Evolutionary conservation across 2,329 filamentous ascomycete species (phyloP), one percentile per base, ranked within the genome.

Genomic region (Sporothrix protearum): DNA sequence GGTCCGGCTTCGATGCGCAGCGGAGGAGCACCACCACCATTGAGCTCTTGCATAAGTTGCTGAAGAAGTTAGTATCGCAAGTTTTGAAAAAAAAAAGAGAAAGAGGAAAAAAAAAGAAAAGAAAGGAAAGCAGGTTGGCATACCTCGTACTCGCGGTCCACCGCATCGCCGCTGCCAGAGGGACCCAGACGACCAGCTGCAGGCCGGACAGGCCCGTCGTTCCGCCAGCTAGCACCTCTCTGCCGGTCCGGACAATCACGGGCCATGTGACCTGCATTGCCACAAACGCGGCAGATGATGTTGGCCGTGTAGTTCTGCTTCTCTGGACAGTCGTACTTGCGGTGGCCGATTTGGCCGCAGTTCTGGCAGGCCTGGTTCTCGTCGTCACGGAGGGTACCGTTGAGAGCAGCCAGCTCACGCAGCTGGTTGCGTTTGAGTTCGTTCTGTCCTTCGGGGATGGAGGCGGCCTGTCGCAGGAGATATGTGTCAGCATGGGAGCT

Each of bases 301-400:
- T 94, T 98, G 77, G 96, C 94, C n/a, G 96, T 99, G 83, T 92
- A 98, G 83, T 99, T 99, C 80, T 94, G 93, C 81, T 96, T 93
- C 83, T 99, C 93, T 16, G 96, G 96, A 77, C 96, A 99, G 80
- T 99, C 96, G 81, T 97, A 98, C 83, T 99, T 99, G 82, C 96
- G 91, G 82, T 99, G 96, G 73, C 96, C 96, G 75, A 99, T 99
- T 86, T 98, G 94, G 77, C 96, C 96, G 82, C 93, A 99, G 85
- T 99, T 99, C 84, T 99, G 96, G 83, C 96, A 99, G 76, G 96
- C 96, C 81, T 99, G 96, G 82, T 99, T 99, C 81, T 99, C 96
- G 78, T 99, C 96, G 79, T 99, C 96, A 85, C 96, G 95, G 25
- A 99, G 90, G 9, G 96, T 99, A 88, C 96, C 96, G 89, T 99